phyloP scores from a whole-genome alignment of 441 rosid genomes.

The Gossypium davidsonii region DNA sequence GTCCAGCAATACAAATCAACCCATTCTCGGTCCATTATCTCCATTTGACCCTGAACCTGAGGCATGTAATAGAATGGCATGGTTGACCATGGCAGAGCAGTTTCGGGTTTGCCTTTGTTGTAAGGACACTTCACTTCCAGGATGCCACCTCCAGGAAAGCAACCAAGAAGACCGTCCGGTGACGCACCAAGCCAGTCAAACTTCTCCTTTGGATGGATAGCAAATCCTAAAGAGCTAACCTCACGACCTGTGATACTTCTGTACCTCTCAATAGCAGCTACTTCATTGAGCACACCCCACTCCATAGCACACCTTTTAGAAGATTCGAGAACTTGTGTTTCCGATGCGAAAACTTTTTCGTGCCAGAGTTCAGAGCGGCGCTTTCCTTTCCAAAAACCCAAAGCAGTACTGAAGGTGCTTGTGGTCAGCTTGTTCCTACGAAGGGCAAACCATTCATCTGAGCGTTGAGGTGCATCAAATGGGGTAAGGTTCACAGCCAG shows the following conservation, averaged over 20 bases:
- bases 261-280: conserved; percentile 64
- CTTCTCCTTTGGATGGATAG: conserved; percentile 54
- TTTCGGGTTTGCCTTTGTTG: conserved; percentile 86
- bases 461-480: conserved; percentile 66
- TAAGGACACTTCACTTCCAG: conserved; percentile 91
- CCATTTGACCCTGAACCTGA: conserved; percentile 94
- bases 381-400: conserved; percentile 85
- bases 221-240: conserved; percentile 70
- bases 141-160: conserved; percentile 61
- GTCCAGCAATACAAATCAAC: conserved; percentile 93
- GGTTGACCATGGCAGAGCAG: conserved; percentile 71
- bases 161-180: conserved; percentile 79
- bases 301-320: conserved; percentile 57
- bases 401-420: conserved; percentile 86
- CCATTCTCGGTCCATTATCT: conserved; percentile 92
- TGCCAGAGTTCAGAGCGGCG: conserved; percentile 86
- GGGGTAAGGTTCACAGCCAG: conserved; percentile 35
- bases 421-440: conserved; percentile 79
- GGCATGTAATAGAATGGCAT: conserved; percentile 95
- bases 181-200: conserved; percentile 96
- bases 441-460: conserved; percentile 92
- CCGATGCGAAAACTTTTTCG: conserved; percentile 66
- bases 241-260: conserved; percentile 69
- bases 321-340: conserved; percentile 29
- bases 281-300: conserved; percentile 90